Percentiles rank a stretch among this genome's conserved stretches.
These are phyloP conservation scores for Rhizophlyctis rosea DNA, from an alignment of 192 early-diverging fungal species.

Conservation along the genomic window DNA sequence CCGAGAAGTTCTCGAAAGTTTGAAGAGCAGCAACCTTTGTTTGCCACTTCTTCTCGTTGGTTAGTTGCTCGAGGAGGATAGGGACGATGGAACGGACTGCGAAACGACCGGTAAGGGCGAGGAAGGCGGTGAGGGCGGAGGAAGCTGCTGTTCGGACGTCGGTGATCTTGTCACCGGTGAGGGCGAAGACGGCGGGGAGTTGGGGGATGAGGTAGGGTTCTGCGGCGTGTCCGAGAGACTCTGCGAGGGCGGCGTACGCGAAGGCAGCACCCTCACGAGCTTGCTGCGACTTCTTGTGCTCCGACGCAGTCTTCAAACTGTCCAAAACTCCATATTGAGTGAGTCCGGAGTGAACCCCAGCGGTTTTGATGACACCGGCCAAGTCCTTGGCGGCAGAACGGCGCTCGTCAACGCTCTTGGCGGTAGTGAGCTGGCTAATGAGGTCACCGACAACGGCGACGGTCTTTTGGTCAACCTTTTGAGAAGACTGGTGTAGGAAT, in stretches of 20 bases:
- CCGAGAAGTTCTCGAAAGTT: slow-evolving; percentile 41
- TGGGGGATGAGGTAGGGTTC: slow-evolving; percentile 68
- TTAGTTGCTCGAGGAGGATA: slow-evolving; percentile 60
- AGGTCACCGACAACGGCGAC: slow-evolving; percentile 25
- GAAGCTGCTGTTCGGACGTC: slow-evolving; percentile 41
- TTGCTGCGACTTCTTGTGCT: slow-evolving; percentile 67
- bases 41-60: slow-evolving; percentile 75
- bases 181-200: slow-evolving; percentile 61
- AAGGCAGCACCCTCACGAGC: slow-evolving; percentile 64
- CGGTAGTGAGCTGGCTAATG: slow-evolving; percentile 29
- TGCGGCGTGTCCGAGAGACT: slow-evolving; percentile 50
- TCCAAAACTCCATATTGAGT: slow-evolving; percentile 59
- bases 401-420: slow-evolving; percentile 45
- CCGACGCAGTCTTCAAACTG: slow-evolving; percentile 53
- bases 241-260: slow-evolving; percentile 57
- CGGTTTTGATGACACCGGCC: slow-evolving; percentile 56
- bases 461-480: slow-evolving; percentile 23
- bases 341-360: slow-evolving; percentile 52
- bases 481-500: too few relatives aligned
- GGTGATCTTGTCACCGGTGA: slow-evolving; percentile 49
- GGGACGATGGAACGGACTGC: slow-evolving; percentile 56
- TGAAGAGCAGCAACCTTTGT: slow-evolving; percentile 59
- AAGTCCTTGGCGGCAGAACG: slow-evolving; percentile 54
- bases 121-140: slow-evolving; percentile 40
- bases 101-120: slow-evolving; percentile 42